A percentile compares a stretch with the other conserved stretches of the same genome.
phyloP scores from a whole-genome alignment of 768 basidiomycete genomes.

The Aureoboletus auriporus region DNA sequence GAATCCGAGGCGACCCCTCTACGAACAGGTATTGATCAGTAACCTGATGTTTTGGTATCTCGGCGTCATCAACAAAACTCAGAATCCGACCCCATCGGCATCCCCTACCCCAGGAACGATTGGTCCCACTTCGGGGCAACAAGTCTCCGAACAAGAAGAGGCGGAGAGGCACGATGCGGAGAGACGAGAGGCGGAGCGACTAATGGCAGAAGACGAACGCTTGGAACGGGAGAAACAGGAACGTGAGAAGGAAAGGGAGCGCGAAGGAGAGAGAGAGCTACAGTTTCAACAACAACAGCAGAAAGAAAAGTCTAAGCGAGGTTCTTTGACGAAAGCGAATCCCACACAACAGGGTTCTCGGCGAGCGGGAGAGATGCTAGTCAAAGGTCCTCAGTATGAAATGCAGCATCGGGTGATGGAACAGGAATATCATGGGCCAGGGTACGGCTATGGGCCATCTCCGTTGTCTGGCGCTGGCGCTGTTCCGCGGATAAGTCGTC shows the following conservation, averaged over 20 bases:
- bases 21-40: constrained; percentile 93
- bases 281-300: constrained; percentile 36
- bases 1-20: constrained; percentile 92
- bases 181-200: constrained; percentile 23
- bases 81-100: constrained; percentile 40
- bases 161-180: constrained; percentile 38
- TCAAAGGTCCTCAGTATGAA: constrained; percentile 89
- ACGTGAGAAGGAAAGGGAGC: constrained; percentile 38
- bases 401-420: constrained; percentile 93
- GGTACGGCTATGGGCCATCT: constrained; percentile 23
- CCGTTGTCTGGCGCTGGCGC: constrained; percentile 21
- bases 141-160: constrained; percentile 32
- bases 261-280: constrained; percentile 26
- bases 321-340: constrained; percentile 66
- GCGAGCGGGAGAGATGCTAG: constrained; percentile 79
- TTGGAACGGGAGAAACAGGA: constrained; percentile 57
- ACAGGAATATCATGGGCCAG: constrained; percentile 64
- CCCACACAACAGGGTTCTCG: constrained; percentile 44
- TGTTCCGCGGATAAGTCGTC: constrained; percentile 22
- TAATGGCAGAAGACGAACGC: constrained; percentile 37
- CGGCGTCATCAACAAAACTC: constrained; percentile 93
- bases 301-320: constrained; percentile 37
- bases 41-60: constrained; percentile 99
- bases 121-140: constrained; percentile 22
- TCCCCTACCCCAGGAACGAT: constrained; percentile 29